Evolutionary conservation across 2,329 filamentous ascomycete genomes (phyloP).

Genomic region (Raffaelea albimanens): DNA sequence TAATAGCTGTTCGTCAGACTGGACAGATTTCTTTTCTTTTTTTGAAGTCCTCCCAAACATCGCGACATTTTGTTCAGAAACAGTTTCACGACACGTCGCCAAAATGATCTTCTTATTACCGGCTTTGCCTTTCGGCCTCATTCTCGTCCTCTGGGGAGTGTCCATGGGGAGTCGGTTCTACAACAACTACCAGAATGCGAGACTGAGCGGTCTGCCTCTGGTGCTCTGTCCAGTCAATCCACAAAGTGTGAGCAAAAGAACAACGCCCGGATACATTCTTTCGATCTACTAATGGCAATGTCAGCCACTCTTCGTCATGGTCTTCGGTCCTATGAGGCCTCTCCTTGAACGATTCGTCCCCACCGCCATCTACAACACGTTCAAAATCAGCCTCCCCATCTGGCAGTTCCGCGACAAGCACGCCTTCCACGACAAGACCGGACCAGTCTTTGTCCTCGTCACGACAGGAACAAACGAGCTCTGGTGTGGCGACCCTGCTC

Average conservation of each 20-base stretch:
- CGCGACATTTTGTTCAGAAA: too few relatives aligned
- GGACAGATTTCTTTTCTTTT: too few relatives aligned
- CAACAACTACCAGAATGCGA: not conserved
- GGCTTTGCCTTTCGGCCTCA: too few relatives aligned
- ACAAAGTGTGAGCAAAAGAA: not conserved
- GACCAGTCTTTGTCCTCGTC: constrained; percentile 22
- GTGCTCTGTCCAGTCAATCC: not conserved
- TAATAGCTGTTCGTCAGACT: too few relatives aligned
- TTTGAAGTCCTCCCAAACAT: too few relatives aligned
- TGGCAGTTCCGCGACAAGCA: constrained; percentile 23
- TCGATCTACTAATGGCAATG: not conserved
- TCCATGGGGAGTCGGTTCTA: not conserved
- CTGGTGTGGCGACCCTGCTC: constrained; percentile 20
- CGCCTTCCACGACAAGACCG: constrained; percentile 17
- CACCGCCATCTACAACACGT: constrained; percentile 1
- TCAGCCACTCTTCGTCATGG: constrained; percentile 4
- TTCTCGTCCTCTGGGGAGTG: not conserved
- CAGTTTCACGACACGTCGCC: too few relatives aligned
- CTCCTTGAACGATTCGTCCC: constrained; percentile 5
- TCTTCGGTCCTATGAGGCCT: constrained; percentile 3
- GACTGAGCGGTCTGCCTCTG: not conserved
- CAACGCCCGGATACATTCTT: not conserved
- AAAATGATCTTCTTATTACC: too few relatives aligned
- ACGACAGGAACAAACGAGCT: constrained; percentile 14
- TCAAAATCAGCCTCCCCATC: constrained; percentile 15